phyloP scores from a whole-genome alignment of 2,329 filamentous ascomycete genomes.

The Anthostomella pinea region DNA sequence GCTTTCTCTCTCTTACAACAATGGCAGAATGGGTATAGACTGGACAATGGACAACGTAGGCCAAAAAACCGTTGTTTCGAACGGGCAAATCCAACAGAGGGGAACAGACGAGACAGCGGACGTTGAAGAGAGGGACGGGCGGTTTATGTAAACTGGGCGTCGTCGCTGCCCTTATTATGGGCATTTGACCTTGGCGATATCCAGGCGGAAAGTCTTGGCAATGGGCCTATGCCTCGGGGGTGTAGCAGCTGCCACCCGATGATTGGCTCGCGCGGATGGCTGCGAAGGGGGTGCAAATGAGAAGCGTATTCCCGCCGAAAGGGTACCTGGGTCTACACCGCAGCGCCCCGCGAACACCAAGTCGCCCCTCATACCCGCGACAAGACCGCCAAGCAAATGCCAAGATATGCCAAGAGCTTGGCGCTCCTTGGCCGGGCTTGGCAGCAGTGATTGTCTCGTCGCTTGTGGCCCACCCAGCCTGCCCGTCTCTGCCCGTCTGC shows the following conservation, averaged over 20 bases:
- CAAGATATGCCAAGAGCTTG: constrained; percentile 25
- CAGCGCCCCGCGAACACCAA: constrained; percentile 7
- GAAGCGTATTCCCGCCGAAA: constrained; percentile 16
- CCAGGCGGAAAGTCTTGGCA: constrained; percentile 34
- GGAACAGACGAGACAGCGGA: constrained; percentile 10
- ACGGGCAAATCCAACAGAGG: constrained; percentile 9
- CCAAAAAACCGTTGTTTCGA: constrained; percentile 5
- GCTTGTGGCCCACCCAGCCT: constrained; percentile 10
- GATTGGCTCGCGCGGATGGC: constrained; percentile 29
- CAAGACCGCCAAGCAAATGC: constrained; percentile 28
- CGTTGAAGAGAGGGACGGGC: constrained; percentile 21
- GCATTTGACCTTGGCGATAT: constrained; percentile 30
- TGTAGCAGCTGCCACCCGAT: constrained; percentile 20
- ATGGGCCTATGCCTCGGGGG: constrained; percentile 26
- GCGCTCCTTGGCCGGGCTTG: constrained; percentile 25
- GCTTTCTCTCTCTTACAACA: too few relatives aligned
- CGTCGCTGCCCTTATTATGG: constrained; percentile 29
- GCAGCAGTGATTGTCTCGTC: constrained; percentile 23
- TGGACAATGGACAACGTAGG: too few relatives aligned
- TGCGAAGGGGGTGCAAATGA: constrained; percentile 20
- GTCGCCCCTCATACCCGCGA: constrained; percentile 21
- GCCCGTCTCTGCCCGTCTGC: constrained; percentile 7
- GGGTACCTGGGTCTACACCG: constrained; percentile 17
- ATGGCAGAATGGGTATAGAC: constrained; percentile 4
- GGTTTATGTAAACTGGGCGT: constrained; percentile 32